Conservation (phyloP, 2,329 filamentous ascomycete species). For the Atkinsonella texensis region DNA sequence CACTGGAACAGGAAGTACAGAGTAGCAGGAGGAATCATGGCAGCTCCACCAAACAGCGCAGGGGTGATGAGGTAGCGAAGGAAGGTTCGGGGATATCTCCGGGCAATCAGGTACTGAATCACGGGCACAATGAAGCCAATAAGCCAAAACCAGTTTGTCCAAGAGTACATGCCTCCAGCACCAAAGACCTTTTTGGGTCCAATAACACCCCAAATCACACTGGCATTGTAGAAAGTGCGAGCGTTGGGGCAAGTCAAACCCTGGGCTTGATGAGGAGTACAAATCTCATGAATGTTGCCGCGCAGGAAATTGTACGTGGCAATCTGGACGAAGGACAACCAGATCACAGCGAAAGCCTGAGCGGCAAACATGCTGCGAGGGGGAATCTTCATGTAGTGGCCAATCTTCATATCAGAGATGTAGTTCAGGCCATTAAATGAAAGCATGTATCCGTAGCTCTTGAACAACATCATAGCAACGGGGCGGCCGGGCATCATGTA, state of each 20-base stretch:
- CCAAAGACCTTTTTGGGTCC: slow-evolving; percentile 26
- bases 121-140: slow-evolving; percentile 37
- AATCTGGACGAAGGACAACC: slow-evolving; percentile 27
- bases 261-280: slow-evolving; percentile 32
- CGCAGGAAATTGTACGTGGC: slow-evolving; percentile 27
- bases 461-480: slow-evolving; percentile 39
- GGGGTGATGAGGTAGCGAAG: slow-evolving; percentile 40
- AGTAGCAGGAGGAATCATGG: slow-evolving; percentile 41
- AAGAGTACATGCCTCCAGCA: slow-evolving; percentile 29
- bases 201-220: slow-evolving; percentile 50
- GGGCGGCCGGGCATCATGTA: slow-evolving; percentile 36
- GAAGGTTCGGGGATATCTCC: slow-evolving; percentile 31
- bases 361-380: slow-evolving; percentile 36
- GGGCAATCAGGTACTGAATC: slow-evolving; percentile 35
- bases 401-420: slow-evolving; percentile 38
- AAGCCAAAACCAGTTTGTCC: slow-evolving; percentile 43
- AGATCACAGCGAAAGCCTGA: slow-evolving; percentile 29
- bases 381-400: slow-evolving; percentile 41
- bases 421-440: slow-evolving; percentile 35
- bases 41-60: slow-evolving; percentile 38
- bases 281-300: slow-evolving; percentile 40
- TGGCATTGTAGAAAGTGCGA: slow-evolving; percentile 47
- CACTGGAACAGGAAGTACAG: slow-evolving; percentile 43
- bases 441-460: slow-evolving; percentile 34
- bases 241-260: slow-evolving; percentile 45